Base-by-base conservation (phyloP, 23 red algal genomes). In the Cyanidiococcus yangmingshanensis region DNA sequence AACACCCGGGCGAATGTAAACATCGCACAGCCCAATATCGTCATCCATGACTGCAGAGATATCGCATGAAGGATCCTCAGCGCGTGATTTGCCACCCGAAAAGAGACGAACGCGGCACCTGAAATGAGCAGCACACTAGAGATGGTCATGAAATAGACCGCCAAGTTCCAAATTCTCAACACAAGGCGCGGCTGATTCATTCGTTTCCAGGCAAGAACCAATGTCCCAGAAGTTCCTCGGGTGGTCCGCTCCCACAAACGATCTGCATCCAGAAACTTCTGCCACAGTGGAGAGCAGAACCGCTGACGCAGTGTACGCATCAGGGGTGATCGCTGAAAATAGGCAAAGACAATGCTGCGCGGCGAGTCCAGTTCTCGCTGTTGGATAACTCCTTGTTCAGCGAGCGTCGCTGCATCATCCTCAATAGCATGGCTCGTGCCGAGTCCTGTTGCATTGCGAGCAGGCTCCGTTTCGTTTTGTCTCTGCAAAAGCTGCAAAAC, bases 1-100 rank as follows among this genome's bases (percentile, higher is more conserved):
- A 91, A 3, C 34, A 98, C 94, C 26, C 94, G 77, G 21, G 67
- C 83, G 40, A 91, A 83, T 26, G 94, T 98, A 2, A 80, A 77
- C 16, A 76, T 35, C 0, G 94, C 84, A 32, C 83, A 84, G n/a
- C 83, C 83, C 7, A 80, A 74, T 50, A 98, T 77, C 35, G 51
- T 32, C 0, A 86, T 2, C 94, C 94, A 98, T 18, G 57, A 26
- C 21, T 75, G 54, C 39, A 75, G 27, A 17, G 82, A 39, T 1
- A 98, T 71, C 25, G 68, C 59, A 39, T 80, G 34, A 17, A 88
- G 74, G 25, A 94, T 50, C 2, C 1, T 58, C 0, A 34, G 41
- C 26, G 90, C 76, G 26, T 82, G 82, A 51, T 76, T 12, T 3
- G 45, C 45, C 7, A 54, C 45, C 12, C 45, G 45, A 54, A 54